Evolutionary conservation across 2,329 filamentous ascomycete species (phyloP), one percentile per base, ranked within the genome.

Genomic region (Ophiostoma populinum): DNA sequence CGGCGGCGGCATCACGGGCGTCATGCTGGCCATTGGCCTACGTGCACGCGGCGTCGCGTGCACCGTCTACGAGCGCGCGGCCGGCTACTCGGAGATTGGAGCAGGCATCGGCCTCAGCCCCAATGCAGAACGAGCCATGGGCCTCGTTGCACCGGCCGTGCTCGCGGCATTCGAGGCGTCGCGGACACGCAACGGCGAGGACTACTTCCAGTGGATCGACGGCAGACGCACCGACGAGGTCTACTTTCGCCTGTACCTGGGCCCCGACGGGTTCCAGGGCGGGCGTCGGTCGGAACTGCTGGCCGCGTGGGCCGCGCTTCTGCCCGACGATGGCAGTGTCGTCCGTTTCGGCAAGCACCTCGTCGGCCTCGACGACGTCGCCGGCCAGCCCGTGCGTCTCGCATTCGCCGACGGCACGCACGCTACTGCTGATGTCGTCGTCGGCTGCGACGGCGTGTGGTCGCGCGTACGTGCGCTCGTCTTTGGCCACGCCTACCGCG

Each of bases 391-490:
- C 5, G 24, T 17, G 15, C 32, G 16, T 13, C 21, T 59, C 15
- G 19, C 17, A 6, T 57, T 59, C 22, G 44, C 41, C 18, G 54
- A 57, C 34, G 54, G 49, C 10, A 47, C 42, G 1, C 33, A 35
- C 0, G 50, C 46, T 11, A 41, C 44, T 31, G 49, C 53, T 6
- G 54, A 58, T 37, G 42, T 52, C 5, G 63, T 72, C 0, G 56
- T 78, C 37, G 72, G 68, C 5, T 74, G 69, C 46, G 74, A 79
- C 49, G 74, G 74, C 1, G 72, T 79, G 46, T 70, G 70, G 47
- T 71, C 67, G 1, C 54, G 57, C 4, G 57, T 66, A 3, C 57
- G 74, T 7, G 48, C 62, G 20, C 48, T 67, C 11, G 49, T 78
- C 5, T 53, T 75, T 3, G 67, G 64, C 1, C 47, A 56, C 3